Evolutionary conservation across 345 rosid species (phyloP), one percentile per base, ranked within the genome.

Genomic region (Brassica incana): DNA sequence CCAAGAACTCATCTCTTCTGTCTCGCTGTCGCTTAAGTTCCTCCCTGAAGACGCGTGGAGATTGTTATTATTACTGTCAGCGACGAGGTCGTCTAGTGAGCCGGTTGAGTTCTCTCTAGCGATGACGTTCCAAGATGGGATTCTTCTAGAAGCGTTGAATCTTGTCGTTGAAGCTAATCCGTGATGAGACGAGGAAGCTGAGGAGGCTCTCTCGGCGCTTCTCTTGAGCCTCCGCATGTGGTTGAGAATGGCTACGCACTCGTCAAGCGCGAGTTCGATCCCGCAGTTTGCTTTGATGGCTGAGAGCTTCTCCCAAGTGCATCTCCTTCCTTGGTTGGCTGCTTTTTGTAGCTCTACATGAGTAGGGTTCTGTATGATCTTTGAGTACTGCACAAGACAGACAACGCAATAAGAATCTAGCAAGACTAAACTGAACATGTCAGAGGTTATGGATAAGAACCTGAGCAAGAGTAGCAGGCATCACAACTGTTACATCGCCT

Each of bases 241-340:
- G 87, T 93, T 95, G 38, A 95, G 96, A 35, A 89, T 86, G 1
- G 92, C 87, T n/a, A 95, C 99, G 67, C 94, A 93, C 83, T 95
- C 99, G 45, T 95, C 99, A 43, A 95, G 97, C n/a, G 93, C 94
- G 69, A 93, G 97, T 85, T 95, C 98, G 38, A 93, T 95, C 9
- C 94, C 97, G 4, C 97, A 95, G 85, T 95, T 91, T 50, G 97
- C 97, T 88, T 95, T 95, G 4, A 93, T 92, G 33, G 97, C 98
- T 3, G 99, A 91, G 59, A 95, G 97, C 92, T 95, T 95, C 84
- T 95, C 99, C 99, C 99, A 93, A 36, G 99, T 95, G 81, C 99
- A 88, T 82, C 99, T 88, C 71, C 99, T 90, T 69, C 98, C 99
- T 82, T 95, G 99, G 88, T 90, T 92, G 70, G 88, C 85, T 1